Base-by-base conservation (phyloP, 1,284 basidiomycete genomes). In the Somion occarium region DNA sequence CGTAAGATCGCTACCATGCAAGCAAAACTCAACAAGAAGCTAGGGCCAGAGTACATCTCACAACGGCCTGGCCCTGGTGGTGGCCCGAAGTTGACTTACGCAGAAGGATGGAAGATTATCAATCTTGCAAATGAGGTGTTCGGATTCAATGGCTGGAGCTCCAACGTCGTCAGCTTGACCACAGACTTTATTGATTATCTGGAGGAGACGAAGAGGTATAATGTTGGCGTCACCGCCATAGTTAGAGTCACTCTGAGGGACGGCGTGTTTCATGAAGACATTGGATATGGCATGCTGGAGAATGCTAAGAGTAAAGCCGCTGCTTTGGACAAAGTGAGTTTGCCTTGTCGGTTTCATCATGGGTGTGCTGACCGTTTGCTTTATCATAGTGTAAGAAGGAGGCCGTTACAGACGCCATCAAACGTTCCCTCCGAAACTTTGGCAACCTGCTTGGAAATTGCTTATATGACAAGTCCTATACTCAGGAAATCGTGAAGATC, bases 91-190 rank as follows among this genome's bases (percentile, higher is more conserved):
- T 73, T 99, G 50, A 95, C 91, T 5, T 99, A 99, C 64, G 87
- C 93, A 2, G 96, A 98, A 67, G 97, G 96, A 0, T 98, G 95
- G 94, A 95, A 93, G 72, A 85, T 93, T 27, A 93, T 98, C 67
- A 93, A 93, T 61, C 77, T 99, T 22, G 96, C 96, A 1, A 99
- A 99, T 67, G 95, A 99, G 61, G 91, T 99, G 34, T 99, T 99
- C 72, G 96, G 96, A 1, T 98, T 94, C 74, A 95, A 98, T 57
- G 97, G 97, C 9, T 99, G 96, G 96, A 93, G 88, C 48, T 92
- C 93, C 2, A 90, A 74, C 50, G 79, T 98, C 46, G 80, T 91
- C 50, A 88, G 71, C 46, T 70, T 98, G 39, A 84, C 84, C 15
- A 89, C 88, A 1, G 86, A 88, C 62, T 88, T 80, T 57, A 64